phyloP scores from a whole-genome alignment of 768 basidiomycete genomes.

The Mycena floridula region DNA sequence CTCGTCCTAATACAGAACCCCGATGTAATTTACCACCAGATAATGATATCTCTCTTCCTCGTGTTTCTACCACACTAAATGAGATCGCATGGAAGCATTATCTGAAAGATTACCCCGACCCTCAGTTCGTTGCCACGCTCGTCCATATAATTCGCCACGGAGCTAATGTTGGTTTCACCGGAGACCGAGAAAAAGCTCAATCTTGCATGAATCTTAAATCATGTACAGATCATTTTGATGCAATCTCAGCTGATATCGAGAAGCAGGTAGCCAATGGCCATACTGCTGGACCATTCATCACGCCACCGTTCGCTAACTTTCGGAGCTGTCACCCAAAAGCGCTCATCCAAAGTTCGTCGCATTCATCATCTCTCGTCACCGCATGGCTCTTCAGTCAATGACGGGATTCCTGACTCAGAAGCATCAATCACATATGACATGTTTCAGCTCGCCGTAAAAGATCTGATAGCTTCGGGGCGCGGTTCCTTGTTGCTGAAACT shows the following conservation, averaged over 20 bases:
- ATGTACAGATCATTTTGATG: conserved; percentile 5
- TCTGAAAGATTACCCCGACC: not conserved
- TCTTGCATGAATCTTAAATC: conserved; percentile 12
- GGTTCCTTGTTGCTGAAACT: conserved; percentile 15
- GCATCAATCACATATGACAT: conserved; percentile 9
- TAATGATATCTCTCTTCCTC: not conserved
- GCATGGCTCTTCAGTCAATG: conserved; percentile 10
- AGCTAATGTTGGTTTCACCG: not conserved
- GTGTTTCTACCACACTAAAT: not conserved
- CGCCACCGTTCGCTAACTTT: conserved; percentile 12
- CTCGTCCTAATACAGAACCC: not conserved
- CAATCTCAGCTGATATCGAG: conserved; percentile 7
- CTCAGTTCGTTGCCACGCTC: too few relatives aligned
- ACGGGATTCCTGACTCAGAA: conserved; percentile 14
- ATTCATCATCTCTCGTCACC: conserved; percentile 18
- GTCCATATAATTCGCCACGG: not conserved
- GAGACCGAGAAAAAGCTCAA: too few relatives aligned
- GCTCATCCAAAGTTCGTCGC: conserved; percentile 8
- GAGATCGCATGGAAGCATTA: not conserved
- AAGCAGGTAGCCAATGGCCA: conserved; percentile 7
- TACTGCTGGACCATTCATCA: conserved; percentile 11
- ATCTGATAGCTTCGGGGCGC: conserved; percentile 8
- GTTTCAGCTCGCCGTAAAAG: conserved; percentile 1
- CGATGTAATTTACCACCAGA: not conserved
- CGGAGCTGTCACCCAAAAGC: conserved; percentile 12